Conservation (phyloP, 441 rosid species). For the Jatropha podagrica region DNA sequence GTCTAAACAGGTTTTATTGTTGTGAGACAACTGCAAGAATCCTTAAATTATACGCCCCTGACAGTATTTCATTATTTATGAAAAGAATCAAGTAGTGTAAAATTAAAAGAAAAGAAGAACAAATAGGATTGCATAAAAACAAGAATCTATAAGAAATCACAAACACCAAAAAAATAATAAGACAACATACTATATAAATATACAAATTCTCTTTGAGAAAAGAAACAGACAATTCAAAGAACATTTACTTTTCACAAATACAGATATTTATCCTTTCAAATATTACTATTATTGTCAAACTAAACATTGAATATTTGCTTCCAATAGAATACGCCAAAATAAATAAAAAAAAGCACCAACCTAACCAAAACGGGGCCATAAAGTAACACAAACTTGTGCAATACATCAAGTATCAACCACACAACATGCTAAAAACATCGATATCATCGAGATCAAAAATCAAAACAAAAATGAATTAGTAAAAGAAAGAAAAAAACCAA, state of each 20-base stretch:
- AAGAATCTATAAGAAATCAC: neutral
- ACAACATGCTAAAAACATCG: slow-evolving; percentile 11
- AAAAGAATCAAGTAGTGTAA: neutral
- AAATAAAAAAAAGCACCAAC: neutral
- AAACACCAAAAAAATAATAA: too few relatives aligned
- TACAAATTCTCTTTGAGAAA: neutral
- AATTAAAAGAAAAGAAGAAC: neutral
- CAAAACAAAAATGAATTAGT: neutral
- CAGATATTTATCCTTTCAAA: neutral
- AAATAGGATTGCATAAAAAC: slow-evolving; percentile 1
- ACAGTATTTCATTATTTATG: neutral
- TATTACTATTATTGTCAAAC: neutral
- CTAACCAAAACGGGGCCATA: neutral
- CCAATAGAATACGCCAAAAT: neutral
- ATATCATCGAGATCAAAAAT: neutral
- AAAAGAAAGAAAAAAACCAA: neutral
- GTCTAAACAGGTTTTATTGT: too few relatives aligned
- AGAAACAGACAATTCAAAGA: neutral
- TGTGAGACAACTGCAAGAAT: too few relatives aligned
- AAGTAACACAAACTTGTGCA: neutral
- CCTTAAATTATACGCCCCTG: neutral
- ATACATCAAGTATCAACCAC: neutral
- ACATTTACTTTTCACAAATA: neutral
- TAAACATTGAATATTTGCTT: neutral
- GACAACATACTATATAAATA: neutral